Percentiles rank a stretch among this genome's conserved stretches.
These are phyloP conservation scores for Xylaria sp. DNA, from an alignment of 495 filamentous ascomycete species.

Conservation along the genomic window DNA sequence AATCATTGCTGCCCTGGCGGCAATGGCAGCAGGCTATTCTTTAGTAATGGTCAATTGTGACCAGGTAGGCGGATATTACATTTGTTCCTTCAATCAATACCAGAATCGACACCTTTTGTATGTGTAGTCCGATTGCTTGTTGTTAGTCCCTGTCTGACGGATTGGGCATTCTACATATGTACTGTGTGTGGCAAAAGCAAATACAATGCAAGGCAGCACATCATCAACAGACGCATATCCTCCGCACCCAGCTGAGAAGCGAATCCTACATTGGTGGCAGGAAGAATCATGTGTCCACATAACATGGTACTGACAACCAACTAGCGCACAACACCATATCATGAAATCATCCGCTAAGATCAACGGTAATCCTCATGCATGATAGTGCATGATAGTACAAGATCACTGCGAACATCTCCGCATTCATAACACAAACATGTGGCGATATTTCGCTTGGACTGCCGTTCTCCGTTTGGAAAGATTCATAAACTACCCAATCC, in stretches of 20 bases:
- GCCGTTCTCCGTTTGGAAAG: not conserved
- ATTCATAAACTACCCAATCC: not conserved
- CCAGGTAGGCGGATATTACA: not conserved
- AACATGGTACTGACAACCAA: constrained; percentile 22
- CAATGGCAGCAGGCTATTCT: not conserved
- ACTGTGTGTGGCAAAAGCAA: constrained; percentile 13
- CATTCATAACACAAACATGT: constrained; percentile 5
- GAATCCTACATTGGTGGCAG: constrained; percentile 19
- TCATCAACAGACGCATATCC: not conserved
- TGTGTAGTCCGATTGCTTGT: not conserved
- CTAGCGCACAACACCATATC: constrained; percentile 22
- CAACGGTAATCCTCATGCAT: constrained; percentile 23
- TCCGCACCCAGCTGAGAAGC: constrained; percentile 21
- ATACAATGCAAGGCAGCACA: not conserved
- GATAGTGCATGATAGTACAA: constrained; percentile 26
- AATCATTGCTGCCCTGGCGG: constrained; percentile 6
- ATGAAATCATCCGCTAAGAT: constrained; percentile 15
- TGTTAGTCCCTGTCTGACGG: not conserved
- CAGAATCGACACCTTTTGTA: not conserved
- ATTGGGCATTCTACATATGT: not conserved
- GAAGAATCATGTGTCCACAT: constrained; percentile 25
- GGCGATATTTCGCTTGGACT: not conserved
- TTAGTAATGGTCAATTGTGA: not conserved
- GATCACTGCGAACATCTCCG: constrained; percentile 27
- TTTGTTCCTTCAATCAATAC: not conserved